Percentiles rank a stretch among this genome's conserved stretches.
phyloP scores from a whole-genome alignment of 2,329 filamentous ascomycete species.

The Fusarium sp. region DNA sequence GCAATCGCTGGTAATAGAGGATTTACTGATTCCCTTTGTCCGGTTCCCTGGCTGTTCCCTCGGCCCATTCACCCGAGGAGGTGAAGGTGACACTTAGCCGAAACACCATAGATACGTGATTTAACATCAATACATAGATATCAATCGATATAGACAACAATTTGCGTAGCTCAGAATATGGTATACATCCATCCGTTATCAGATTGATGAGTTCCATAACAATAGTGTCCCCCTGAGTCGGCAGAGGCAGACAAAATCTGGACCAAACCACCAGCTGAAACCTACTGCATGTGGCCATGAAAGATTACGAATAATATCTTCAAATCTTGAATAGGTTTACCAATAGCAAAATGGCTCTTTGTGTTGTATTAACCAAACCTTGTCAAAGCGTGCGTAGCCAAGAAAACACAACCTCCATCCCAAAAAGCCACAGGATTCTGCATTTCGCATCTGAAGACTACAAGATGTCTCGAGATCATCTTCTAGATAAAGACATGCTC shows the following conservation, averaged over 20 bases:
- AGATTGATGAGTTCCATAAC: no score
- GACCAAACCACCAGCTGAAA: neutral
- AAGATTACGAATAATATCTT: neutral
- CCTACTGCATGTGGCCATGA: neutral
- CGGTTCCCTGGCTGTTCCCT: neutral
- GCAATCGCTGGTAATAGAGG: neutral
- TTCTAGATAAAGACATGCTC: neutral
- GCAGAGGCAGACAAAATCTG: no score
- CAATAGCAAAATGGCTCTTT: fast-evolving
- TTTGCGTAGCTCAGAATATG: neutral
- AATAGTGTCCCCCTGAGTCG: neutral
- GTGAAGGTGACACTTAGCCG: neutral
- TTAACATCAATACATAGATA: no score
- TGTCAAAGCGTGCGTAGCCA: neutral
- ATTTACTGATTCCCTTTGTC: neutral
- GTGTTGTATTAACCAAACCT: neutral
- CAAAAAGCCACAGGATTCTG: neutral
- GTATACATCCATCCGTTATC: no score
- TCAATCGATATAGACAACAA: no score
- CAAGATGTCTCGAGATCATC: no score
- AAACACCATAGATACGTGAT: no score
- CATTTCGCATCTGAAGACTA: neutral
- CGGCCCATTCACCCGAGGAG: neutral
- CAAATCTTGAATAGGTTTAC: fast-evolving
- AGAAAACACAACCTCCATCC: neutral